A percentile compares a stretch with the other conserved stretches of the same genome.
These are phyloP conservation scores for Dictyostelium capitatum DNA, from an alignment of 78 protist genomes.

Conservation along the genomic window DNA sequence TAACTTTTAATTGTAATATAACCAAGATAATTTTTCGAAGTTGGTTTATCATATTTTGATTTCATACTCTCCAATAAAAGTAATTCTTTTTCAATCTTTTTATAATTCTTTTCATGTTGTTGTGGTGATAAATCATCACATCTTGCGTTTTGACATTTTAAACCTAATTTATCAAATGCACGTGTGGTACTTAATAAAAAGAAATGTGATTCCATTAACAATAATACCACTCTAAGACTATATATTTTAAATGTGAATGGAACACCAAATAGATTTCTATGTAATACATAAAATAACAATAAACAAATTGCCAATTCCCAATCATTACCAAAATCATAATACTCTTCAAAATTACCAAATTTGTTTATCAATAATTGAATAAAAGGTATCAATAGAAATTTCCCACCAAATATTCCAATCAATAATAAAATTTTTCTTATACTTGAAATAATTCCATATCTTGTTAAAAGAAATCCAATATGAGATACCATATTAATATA, in stretches of 20 bases:
- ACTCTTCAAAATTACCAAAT: background rate
- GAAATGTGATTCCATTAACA: conserved; percentile 17
- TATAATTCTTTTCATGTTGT: background rate
- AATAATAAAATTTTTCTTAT: background rate
- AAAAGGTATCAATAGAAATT: background rate
- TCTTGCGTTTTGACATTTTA: background rate
- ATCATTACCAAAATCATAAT: background rate
- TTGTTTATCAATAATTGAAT: background rate
- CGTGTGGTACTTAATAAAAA: conserved; percentile 12
- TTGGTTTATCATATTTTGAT: background rate
- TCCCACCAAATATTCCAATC: conserved; percentile 5
- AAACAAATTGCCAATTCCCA: background rate
- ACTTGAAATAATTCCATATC: conserved; percentile 21
- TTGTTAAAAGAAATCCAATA: conserved; percentile 6
- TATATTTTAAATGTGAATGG: conserved; percentile 13
- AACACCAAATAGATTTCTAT: conserved; percentile 2
- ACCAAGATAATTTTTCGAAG: background rate
- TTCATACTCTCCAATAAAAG: background rate
- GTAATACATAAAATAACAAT: background rate
- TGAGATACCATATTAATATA: background rate
- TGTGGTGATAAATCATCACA: conserved; percentile 6
- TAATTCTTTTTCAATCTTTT: background rate
- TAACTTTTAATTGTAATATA: background rate
- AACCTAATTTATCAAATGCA: conserved; percentile 24
- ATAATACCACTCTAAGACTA: background rate